Base-by-base conservation (phyloP, 1,284 basidiomycete species). In the Fomitopsis schrenkii region DNA sequence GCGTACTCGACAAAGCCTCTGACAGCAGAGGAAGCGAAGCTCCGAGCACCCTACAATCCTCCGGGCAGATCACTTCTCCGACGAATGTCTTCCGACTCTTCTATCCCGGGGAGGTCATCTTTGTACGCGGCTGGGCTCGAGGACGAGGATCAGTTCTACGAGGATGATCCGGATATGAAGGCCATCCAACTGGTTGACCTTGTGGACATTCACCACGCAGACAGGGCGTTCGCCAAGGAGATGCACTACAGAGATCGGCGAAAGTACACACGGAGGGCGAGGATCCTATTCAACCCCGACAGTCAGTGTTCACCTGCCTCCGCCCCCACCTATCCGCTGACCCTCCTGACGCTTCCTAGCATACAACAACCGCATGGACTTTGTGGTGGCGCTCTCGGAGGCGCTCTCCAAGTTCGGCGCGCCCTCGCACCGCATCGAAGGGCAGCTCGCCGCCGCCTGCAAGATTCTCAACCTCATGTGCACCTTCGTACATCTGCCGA, bases 401-500 rank as follows among this genome's bases (percentile, higher is more conserved):
- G 83, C 85, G 15, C 73, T 90, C 22, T 86, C 90, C 80, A 78
- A 77, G 5, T 89, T 85, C 65, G 87, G 86, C 17, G 84, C 88
- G 22, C 88, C 88, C 1, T 86, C 85, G n/a, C 87, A 90, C 73
- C 84, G 88, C 52, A 83, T 90, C 67, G 87, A 88, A 70, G 82
- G 84, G 0, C 87, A 89, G 69, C 81, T 90, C 9, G 72, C 78
- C 5, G 88, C 93, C 3, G 91, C 91, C 6, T 90, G 92, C 1
- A 81, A 86, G 22, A 92, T 94, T 59, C 83, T 95, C 12, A 90
- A 93, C 68, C 84, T 95, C 46, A 84, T 92, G 69, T 90, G 89
- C 38, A 88, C 90, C 70, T 91, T 91, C 68, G 86, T 91, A 40
- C 88, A 93, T 72, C 79, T 93, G 14, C 92, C 93, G 7, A 85